Evolutionary conservation across 371 early-diverging fungal genomes (phyloP).

Genomic region (Rhizopus microsporus): DNA sequence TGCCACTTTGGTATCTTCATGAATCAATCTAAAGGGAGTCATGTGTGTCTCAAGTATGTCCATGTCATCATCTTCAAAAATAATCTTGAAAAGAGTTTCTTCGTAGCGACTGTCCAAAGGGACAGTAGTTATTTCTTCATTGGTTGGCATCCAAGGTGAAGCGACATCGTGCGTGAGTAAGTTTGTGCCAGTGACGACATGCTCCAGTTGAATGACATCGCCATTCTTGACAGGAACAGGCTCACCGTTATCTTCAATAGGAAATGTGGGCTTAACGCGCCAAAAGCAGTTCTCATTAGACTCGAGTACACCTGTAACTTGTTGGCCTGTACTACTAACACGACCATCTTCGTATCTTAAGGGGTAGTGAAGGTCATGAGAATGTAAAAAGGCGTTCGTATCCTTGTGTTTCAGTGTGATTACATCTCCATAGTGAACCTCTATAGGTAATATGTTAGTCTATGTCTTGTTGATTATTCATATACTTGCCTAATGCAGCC

Average conservation of each 20-base stretch:
- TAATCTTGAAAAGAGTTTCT: constrained; percentile 69
- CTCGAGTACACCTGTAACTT: constrained; percentile 83
- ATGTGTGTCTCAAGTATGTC: constrained; percentile 55
- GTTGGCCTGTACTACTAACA: constrained; percentile 90
- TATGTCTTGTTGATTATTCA: background rate
- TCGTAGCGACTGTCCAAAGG: constrained; percentile 51
- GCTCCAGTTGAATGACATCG: constrained; percentile 74
- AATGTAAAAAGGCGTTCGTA: constrained; percentile 80
- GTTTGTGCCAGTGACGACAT: constrained; percentile 65
- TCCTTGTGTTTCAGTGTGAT: constrained; percentile 80
- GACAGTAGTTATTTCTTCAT: constrained; percentile 93
- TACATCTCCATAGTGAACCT: constrained; percentile 79
- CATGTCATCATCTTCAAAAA: constrained; percentile 55
- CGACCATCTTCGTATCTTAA: constrained; percentile 92
- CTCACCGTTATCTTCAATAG: constrained; percentile 20
- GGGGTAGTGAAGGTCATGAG: constrained; percentile 82
- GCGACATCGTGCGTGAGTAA: constrained; percentile 97
- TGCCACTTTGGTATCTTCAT: constrained; percentile 80
- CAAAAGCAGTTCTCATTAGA: constrained; percentile 81
- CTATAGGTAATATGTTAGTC: constrained; percentile 27
- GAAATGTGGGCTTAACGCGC: constrained; percentile 70
- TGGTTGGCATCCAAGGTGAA: constrained; percentile 93
- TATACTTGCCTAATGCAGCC: constrained; percentile 44
- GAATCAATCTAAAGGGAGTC: constrained; percentile 67
- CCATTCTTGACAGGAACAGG: constrained; percentile 50